These are phyloP conservation scores for Yamadazyma tumulicola DNA, from an alignment of 805 yeast species.

Conservation along the genomic window DNA sequence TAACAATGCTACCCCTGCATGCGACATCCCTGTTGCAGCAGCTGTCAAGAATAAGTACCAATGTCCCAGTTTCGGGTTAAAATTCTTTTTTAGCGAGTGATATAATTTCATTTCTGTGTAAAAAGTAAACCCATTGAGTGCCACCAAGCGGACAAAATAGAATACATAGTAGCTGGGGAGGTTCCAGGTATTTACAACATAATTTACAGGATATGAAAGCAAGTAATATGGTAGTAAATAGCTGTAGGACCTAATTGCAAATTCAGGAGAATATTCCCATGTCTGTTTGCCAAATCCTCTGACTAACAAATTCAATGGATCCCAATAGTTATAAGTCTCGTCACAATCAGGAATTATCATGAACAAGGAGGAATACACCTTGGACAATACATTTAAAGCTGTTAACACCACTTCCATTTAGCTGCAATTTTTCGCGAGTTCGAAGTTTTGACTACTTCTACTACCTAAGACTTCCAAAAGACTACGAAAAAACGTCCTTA, in stretches of 20 bases:
- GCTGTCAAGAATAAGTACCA: slow-evolving; percentile 64
- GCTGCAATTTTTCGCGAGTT: too few species aligned
- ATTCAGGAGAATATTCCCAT: slow-evolving; percentile 93
- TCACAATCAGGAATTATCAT: slow-evolving; percentile 89
- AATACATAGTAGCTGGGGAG: slow-evolving; percentile 37
- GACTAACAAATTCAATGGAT: slow-evolving; percentile 74
- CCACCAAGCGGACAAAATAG: slow-evolving; percentile 48
- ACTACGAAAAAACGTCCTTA: too few species aligned
- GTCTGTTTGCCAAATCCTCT: slow-evolving; percentile 90
- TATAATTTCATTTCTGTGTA: slow-evolving; percentile 54
- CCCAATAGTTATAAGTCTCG: slow-evolving; percentile 92
- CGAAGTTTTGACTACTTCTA: too few species aligned
- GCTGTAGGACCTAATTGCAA: slow-evolving; percentile 83
- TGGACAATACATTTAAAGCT: slow-evolving; percentile 8
- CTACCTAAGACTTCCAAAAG: too few species aligned
- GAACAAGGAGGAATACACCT: slow-evolving; percentile 42
- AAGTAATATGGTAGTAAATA: slow-evolving; percentile 55
- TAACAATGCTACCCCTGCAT: slow-evolving; percentile 79
- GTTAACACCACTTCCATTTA: too few species aligned
- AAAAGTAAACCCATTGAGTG: slow-evolving; percentile 34
- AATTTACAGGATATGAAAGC: slow-evolving; percentile 20
- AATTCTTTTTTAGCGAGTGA: slow-evolving; percentile 31
- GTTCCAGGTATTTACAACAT: slow-evolving; percentile 11
- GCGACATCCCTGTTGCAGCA: slow-evolving; percentile 78
- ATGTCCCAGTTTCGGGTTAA: slow-evolving; percentile 42